Conservation (phyloP, 208 protist genomes). For the Crithidia expoeki region DNA sequence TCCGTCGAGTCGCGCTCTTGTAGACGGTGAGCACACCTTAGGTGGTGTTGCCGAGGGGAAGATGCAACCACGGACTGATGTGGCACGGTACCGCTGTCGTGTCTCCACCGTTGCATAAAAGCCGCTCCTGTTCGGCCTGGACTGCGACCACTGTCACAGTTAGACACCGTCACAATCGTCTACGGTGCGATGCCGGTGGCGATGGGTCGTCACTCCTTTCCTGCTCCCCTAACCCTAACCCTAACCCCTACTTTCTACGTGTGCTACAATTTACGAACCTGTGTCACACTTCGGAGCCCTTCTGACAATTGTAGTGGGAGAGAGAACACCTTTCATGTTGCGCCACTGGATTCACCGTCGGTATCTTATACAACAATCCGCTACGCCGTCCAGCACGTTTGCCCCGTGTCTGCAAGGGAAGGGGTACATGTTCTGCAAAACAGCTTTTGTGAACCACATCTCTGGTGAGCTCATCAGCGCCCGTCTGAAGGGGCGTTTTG, state of each 20-base stretch:
- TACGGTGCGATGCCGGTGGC: slow-evolving; percentile 38
- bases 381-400: slow-evolving; percentile 32
- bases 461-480: slow-evolving; percentile 50
- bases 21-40: not conserved
- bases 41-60: too few species aligned
- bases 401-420: slow-evolving; percentile 26
- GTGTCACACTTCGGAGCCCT: slow-evolving; percentile 19
- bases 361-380: slow-evolving; percentile 62
- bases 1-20: not conserved
- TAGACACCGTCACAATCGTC: slow-evolving; percentile 33
- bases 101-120: slow-evolving; percentile 37
- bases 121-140: slow-evolving; percentile 27
- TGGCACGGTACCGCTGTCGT: slow-evolving; percentile 52
- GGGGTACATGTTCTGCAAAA: slow-evolving; percentile 62
- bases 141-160: not conserved
- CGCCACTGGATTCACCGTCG: not conserved
- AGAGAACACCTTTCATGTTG: too few species aligned
- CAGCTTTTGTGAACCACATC: slow-evolving; percentile 60
- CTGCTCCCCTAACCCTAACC: slow-evolving; percentile 2
- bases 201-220: not conserved
- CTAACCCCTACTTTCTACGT: slow-evolving; percentile 54
- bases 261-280: slow-evolving; percentile 66
- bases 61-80: too few species aligned
- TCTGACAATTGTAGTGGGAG: slow-evolving; percentile 11
- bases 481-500: slow-evolving; percentile 36